Percentiles rank a stretch among this genome's conserved stretches.
phyloP scores from a whole-genome alignment of 495 filamentous ascomycete genomes.

The Penicillium fimorum region DNA sequence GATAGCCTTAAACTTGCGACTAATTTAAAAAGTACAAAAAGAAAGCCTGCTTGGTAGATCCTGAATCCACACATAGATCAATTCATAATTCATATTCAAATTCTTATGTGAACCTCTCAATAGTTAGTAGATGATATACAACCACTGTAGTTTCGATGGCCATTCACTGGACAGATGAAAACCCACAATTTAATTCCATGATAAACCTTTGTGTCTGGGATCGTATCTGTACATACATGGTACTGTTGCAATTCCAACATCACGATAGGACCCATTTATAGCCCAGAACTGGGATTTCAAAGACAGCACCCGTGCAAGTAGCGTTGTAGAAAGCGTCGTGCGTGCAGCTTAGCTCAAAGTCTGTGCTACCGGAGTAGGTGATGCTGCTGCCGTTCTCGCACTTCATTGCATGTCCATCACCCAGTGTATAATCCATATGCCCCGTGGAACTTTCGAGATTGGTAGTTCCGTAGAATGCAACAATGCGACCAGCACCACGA shows the following conservation, averaged over 20 bases:
- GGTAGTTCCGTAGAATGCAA: conserved; percentile 36
- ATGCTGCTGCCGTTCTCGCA: conserved; percentile 37
- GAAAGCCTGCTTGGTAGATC: too few relatives aligned
- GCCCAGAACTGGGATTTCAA: conserved; percentile 33
- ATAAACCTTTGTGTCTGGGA: too few relatives aligned
- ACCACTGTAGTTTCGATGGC: too few relatives aligned
- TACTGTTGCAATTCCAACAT: not conserved
- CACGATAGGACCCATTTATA: conserved; percentile 30
- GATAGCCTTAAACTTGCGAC: not conserved
- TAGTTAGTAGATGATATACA: too few relatives aligned
- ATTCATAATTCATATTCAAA: not conserved
- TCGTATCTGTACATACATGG: too few relatives aligned
- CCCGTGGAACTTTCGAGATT: conserved; percentile 24
- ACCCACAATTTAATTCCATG: too few relatives aligned
- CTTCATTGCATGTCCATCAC: conserved; percentile 32
- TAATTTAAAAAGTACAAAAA: too few relatives aligned
- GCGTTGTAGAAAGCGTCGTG: conserved; percentile 36
- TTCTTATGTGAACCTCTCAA: not conserved
- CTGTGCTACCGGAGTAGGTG: conserved; percentile 34
- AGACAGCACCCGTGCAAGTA: conserved; percentile 32
- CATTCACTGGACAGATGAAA: too few relatives aligned
- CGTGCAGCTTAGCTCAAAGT: conserved; percentile 28
- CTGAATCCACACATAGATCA: not conserved
- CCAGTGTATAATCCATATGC: conserved; percentile 35
- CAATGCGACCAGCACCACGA: conserved; percentile 29